Conservation (phyloP, 176 grass and related monocot genomes). For the Olyra latifolia region DNA sequence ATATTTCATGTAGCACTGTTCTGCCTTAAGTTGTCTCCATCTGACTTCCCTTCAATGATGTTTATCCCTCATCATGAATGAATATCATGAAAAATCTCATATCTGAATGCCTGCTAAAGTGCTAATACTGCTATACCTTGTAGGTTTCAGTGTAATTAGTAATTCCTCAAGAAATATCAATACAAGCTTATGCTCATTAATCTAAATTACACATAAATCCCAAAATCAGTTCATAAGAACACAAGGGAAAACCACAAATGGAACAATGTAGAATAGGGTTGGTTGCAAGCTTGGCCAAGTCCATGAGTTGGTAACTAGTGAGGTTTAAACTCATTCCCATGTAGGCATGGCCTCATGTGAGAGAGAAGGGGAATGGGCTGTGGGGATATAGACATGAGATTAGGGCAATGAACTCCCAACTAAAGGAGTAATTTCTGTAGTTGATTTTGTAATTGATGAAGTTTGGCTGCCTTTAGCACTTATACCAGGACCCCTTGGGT, state of each 20-base stretch:
- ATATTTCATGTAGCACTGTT: too few relatives aligned
- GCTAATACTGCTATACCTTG: too few relatives aligned
- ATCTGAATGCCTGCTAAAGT: too few relatives aligned
- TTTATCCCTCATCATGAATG: too few relatives aligned
- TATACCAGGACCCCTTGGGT: too few relatives aligned
- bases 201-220: neutral
- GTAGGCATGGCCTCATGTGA: neutral
- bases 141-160: too few relatives aligned
- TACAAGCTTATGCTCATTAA: neutral
- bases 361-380: neutral
- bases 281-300: neutral
- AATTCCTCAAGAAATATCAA: too few relatives aligned
- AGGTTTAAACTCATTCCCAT: neutral
- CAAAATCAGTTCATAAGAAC: neutral
- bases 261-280: neutral
- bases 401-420: too few relatives aligned
- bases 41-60: too few relatives aligned
- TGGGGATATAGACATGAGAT: neutral
- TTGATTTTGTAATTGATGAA: neutral
- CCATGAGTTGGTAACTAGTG: neutral
- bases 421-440: neutral
- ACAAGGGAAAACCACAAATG: too few relatives aligned
- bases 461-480: neutral
- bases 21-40: too few relatives aligned
- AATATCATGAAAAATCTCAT: too few relatives aligned